Percentiles rank a stretch among this genome's conserved stretches.
Conservation (phyloP, 2,329 filamentous ascomycete genomes). For the Chrysosporium queenslandicum region DNA sequence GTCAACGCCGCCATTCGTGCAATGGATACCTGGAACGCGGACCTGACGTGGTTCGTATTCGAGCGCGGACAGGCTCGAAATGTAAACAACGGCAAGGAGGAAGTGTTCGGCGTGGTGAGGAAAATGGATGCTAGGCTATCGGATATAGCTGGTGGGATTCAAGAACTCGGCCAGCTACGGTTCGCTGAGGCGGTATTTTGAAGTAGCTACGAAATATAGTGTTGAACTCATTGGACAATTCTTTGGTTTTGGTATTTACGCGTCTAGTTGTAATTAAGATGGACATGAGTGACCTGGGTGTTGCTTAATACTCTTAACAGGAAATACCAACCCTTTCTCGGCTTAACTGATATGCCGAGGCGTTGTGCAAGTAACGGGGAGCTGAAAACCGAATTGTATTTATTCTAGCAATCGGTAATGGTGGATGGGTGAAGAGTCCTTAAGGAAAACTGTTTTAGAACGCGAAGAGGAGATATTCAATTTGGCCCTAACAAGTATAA, state of each 20-base stretch:
- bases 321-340: too few relatives aligned
- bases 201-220: not conserved
- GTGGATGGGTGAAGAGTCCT: too few relatives aligned
- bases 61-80: constrained; percentile 13
- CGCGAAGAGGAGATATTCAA: not conserved
- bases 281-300: too few relatives aligned
- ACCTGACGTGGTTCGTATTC: constrained; percentile 36
- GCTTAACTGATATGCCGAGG: too few relatives aligned
- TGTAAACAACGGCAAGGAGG: not conserved
- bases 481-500: not conserved
- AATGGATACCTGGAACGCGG: constrained; percentile 36
- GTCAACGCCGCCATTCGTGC: constrained; percentile 30
- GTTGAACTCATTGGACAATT: not conserved
- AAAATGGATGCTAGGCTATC: constrained; percentile 20
- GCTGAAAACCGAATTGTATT: too few relatives aligned
- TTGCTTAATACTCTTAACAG: too few relatives aligned
- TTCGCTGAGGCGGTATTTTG: constrained; percentile 27
- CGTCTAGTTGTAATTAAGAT: too few relatives aligned
- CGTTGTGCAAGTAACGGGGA: too few relatives aligned
- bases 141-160: not conserved
- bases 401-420: too few relatives aligned
- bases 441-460: not conserved
- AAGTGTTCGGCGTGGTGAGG: constrained; percentile 28
- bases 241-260: not conserved
- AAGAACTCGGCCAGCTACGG: not conserved